Percentiles rank a stretch among this genome's conserved stretches.
These are phyloP conservation scores for Debaryomycetaceae sp. DNA, from an alignment of 1,139 yeast genomes.

Conservation along the genomic window DNA sequence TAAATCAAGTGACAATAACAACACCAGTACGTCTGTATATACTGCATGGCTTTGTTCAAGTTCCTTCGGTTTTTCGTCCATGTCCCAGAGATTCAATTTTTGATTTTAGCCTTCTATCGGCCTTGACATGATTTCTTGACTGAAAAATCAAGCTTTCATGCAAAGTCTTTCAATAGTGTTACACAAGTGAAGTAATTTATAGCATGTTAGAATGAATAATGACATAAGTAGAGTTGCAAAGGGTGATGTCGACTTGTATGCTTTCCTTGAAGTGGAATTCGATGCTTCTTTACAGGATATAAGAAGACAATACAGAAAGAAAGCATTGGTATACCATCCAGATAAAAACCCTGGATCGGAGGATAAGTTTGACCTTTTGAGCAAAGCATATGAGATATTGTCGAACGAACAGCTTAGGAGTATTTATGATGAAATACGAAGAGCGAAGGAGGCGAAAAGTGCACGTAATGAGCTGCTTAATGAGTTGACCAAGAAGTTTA, in stretches of 20 bases:
- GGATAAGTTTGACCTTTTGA: constrained; percentile 37
- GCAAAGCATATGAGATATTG: constrained; percentile 40
- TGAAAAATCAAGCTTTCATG: no score
- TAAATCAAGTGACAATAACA: neutral
- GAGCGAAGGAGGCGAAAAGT: constrained; percentile 12
- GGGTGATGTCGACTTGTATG: constrained; percentile 34
- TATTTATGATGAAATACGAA: constrained; percentile 35
- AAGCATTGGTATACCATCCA: constrained; percentile 75
- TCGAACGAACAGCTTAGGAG: constrained; percentile 23
- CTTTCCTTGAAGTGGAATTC: constrained; percentile 24
- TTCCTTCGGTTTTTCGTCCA: no score
- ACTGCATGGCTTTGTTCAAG: no score
- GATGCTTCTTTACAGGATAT: constrained; percentile 52
- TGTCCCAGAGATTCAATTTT: no score
- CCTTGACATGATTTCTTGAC: no score
- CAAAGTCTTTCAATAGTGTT: no score
- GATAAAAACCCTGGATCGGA: constrained; percentile 44
- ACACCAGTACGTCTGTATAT: no score
- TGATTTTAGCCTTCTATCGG: no score
- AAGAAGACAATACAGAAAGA: constrained; percentile 77
- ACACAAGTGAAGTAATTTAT: no score
- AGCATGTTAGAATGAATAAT: constrained; percentile 9
- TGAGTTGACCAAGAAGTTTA: constrained; percentile 29
- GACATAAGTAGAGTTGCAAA: constrained; percentile 19
- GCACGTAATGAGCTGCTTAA: constrained; percentile 15